Conservation (phyloP, 2,329 filamentous ascomycete genomes). For the Fusarium sp. region DNA sequence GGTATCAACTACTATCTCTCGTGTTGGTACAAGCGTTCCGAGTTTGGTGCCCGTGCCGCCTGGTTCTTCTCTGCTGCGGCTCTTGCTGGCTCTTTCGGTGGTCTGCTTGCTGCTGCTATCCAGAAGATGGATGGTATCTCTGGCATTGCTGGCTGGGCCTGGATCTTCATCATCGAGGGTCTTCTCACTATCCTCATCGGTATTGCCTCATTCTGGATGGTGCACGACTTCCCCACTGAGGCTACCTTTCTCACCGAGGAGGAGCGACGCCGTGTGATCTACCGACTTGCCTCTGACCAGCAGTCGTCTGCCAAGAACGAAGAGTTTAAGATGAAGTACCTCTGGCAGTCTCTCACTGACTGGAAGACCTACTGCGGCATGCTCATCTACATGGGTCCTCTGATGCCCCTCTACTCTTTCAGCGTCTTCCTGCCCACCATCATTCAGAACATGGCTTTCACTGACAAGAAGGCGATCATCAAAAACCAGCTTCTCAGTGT, state of each 20-base stretch:
- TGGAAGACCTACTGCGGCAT: conserved; percentile 86
- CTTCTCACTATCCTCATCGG: conserved; percentile 76
- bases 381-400: conserved; percentile 80
- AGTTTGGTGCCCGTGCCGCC: conserved; percentile 83
- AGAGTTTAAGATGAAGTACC: conserved; percentile 76
- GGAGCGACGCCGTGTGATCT: conserved; percentile 78
- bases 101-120: conserved; percentile 78
- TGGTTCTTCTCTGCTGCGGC: conserved; percentile 88
- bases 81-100: conserved; percentile 81
- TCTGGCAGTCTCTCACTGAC: conserved; percentile 78
- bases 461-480: conserved; percentile 46
- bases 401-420: conserved; percentile 80
- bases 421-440: conserved; percentile 84
- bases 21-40: conserved; percentile 84
- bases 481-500: conserved; percentile 60
- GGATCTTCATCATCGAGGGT: conserved; percentile 78
- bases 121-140: conserved; percentile 74
- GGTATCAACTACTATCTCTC: conserved; percentile 84
- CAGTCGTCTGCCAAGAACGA: conserved; percentile 82
- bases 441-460: conserved; percentile 65
- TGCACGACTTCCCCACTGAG: conserved; percentile 84
- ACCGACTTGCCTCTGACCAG: conserved; percentile 75
- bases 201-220: conserved; percentile 77
- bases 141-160: conserved; percentile 67
- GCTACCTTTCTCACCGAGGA: conserved; percentile 76